phyloP scores from a whole-genome alignment of 2,329 filamentous ascomycete species.

The Pyrenochaeta sp. region DNA sequence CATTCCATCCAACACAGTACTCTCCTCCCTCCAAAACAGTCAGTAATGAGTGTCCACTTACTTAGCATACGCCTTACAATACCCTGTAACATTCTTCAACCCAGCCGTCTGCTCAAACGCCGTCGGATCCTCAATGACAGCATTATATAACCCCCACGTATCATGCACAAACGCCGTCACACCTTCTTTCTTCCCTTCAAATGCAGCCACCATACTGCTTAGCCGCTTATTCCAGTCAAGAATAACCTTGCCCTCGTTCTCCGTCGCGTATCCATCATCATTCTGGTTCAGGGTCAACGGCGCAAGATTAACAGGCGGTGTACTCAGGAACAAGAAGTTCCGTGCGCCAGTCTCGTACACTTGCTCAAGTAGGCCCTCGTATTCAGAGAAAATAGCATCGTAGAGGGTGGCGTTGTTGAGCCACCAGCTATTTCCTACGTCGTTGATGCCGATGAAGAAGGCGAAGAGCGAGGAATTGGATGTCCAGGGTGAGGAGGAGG shows the following conservation, averaged over 20 bases:
- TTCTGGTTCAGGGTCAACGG: conserved; percentile 55
- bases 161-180: conserved; percentile 63
- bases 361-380: conserved; percentile 47
- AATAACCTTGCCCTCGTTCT: conserved; percentile 55
- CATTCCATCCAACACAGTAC: neutral
- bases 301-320: conserved; percentile 60
- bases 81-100: conserved; percentile 65
- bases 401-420: conserved; percentile 46
- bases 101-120: conserved; percentile 59
- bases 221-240: conserved; percentile 62
- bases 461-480: conserved; percentile 57
- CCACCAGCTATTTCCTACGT: conserved; percentile 62
- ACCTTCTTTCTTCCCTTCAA: conserved; percentile 49
- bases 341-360: conserved; percentile 57
- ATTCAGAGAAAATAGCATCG: conserved; percentile 49
- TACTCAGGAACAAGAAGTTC: conserved; percentile 60
- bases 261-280: conserved; percentile 46
- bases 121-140: conserved; percentile 63
- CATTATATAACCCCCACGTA: conserved; percentile 59
- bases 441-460: conserved; percentile 66
- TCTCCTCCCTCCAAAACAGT: too few relatives aligned
- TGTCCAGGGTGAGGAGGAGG: conserved; percentile 53
- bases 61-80: conserved; percentile 64
- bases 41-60: conserved; percentile 23
- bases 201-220: conserved; percentile 50